A percentile compares a stretch with the other conserved stretches of the same genome.
These are phyloP conservation scores for Talaromyces atroroseus DNA, from an alignment of 2,329 filamentous ascomycete species.

Conservation along the genomic window DNA sequence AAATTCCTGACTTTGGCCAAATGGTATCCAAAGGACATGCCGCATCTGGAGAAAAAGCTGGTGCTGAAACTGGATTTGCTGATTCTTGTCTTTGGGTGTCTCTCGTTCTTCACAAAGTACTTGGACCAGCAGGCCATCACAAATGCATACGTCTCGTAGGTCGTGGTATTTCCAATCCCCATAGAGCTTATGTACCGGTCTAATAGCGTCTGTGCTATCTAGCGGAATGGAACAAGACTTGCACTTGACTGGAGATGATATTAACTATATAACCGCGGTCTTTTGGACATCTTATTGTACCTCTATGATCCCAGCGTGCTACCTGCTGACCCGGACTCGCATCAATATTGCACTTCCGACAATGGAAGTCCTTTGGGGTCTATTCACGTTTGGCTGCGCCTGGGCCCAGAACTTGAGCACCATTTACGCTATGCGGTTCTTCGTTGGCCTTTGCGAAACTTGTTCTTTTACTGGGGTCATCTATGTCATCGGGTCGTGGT, in stretches of 20 bases:
- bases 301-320: slow-evolving; percentile 39
- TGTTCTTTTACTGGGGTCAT: slow-evolving; percentile 30
- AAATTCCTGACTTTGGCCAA: too few relatives aligned
- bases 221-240: slow-evolving; percentile 24
- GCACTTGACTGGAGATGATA: slow-evolving; percentile 19
- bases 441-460: slow-evolving; percentile 31
- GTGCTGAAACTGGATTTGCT: slow-evolving; percentile 47
- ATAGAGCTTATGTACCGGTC: background rate
- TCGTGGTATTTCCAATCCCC: background rate
- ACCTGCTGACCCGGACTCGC: slow-evolving; percentile 28
- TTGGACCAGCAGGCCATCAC: slow-evolving; percentile 43
- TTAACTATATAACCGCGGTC: slow-evolving; percentile 24
- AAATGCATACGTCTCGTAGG: slow-evolving; percentile 38
- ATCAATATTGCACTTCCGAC: slow-evolving; percentile 21
- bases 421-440: slow-evolving; percentile 34
- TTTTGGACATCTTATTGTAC: slow-evolving; percentile 38
- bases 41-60: slow-evolving; percentile 35
- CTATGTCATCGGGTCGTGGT: slow-evolving; percentile 15
- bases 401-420: slow-evolving; percentile 19
- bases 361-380: slow-evolving; percentile 21
- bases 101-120: slow-evolving; percentile 44
- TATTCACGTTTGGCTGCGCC: slow-evolving; percentile 22
- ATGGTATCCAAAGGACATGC: slow-evolving; percentile 17
- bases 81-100: slow-evolving; percentile 37
- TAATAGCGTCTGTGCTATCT: background rate